These are phyloP conservation scores for Suillus subaureus DNA, from an alignment of 768 basidiomycete species.

Conservation along the genomic window DNA sequence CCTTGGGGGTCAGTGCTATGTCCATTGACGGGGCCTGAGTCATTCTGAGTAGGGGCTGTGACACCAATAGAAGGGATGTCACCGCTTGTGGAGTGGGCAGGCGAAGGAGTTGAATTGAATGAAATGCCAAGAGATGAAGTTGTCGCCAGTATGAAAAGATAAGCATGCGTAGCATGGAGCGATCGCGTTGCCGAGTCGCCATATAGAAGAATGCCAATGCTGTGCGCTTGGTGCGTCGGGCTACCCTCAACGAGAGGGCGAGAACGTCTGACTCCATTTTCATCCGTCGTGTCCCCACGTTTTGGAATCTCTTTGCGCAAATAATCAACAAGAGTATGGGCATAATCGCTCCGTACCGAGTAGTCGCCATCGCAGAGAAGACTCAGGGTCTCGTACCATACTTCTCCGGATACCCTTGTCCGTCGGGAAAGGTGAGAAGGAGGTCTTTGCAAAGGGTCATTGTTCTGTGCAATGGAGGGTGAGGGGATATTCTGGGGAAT, in stretches of 20 bases:
- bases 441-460: constrained; percentile 27
- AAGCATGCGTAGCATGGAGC: constrained; percentile 79
- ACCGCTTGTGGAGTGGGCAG: constrained; percentile 39
- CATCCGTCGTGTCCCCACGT: constrained; percentile 51
- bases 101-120: constrained; percentile 41
- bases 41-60: constrained; percentile 35
- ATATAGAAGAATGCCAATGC: constrained; percentile 49
- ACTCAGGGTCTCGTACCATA: constrained; percentile 90
- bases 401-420: constrained; percentile 73
- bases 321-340: constrained; percentile 73
- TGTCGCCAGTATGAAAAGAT: constrained; percentile 77
- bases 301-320: constrained; percentile 75
- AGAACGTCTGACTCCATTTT: constrained; percentile 48
- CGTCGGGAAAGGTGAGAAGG: constrained; percentile 52
- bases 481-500: constrained; percentile 17
- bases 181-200: constrained; percentile 71
- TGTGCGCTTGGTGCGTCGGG: constrained; percentile 47
- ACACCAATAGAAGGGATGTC: constrained; percentile 31
- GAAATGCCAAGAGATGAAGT: constrained; percentile 61
- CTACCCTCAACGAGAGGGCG: constrained; percentile 49
- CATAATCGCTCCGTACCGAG: constrained; percentile 79
- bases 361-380: constrained; percentile 80
- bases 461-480: constrained; percentile 29
- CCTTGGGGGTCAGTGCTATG: constrained; percentile 25
- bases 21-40: constrained; percentile 22